phyloP scores from a whole-genome alignment of 345 rosid genomes.

The Rhodamnia argentea region DNA sequence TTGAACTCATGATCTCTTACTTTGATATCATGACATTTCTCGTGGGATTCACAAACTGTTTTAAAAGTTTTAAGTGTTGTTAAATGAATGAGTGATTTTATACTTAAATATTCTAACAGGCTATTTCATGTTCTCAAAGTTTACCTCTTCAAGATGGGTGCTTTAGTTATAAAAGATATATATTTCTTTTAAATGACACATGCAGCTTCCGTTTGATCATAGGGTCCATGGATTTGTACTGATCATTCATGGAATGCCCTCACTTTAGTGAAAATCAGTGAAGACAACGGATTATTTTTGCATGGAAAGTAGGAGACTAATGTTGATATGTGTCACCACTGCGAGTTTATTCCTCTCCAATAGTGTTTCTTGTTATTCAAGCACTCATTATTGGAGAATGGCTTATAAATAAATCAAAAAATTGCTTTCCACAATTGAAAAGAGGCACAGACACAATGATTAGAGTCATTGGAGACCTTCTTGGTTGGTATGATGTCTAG shows the following conservation, averaged over 20 bases:
- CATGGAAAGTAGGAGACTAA: not conserved
- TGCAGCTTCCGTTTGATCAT: not conserved
- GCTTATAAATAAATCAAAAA: not conserved
- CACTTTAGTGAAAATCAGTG: not conserved
- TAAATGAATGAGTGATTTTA: not conserved
- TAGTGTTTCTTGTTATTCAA: not conserved
- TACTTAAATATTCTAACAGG: not conserved
- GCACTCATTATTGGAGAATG: not conserved
- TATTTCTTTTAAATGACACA: not conserved
- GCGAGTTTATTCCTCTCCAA: not conserved
- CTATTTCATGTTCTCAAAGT: not conserved
- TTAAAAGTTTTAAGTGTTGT: not conserved
- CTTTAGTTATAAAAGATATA: not conserved
- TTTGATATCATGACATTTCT: not conserved
- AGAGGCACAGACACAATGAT: slow-evolving; percentile 25
- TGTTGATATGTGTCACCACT: not conserved
- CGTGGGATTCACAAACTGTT: not conserved
- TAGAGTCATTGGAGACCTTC: slow-evolving; percentile 11
- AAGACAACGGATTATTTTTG: not conserved
- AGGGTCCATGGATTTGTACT: not conserved
- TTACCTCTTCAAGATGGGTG: not conserved
- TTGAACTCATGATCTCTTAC: not conserved
- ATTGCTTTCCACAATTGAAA: not conserved
- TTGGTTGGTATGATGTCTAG: not conserved
- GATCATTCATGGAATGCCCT: not conserved